These are phyloP conservation scores for Paraleonurus japonicus DNA, from an alignment of 257 asterid species.

Conservation along the genomic window DNA sequence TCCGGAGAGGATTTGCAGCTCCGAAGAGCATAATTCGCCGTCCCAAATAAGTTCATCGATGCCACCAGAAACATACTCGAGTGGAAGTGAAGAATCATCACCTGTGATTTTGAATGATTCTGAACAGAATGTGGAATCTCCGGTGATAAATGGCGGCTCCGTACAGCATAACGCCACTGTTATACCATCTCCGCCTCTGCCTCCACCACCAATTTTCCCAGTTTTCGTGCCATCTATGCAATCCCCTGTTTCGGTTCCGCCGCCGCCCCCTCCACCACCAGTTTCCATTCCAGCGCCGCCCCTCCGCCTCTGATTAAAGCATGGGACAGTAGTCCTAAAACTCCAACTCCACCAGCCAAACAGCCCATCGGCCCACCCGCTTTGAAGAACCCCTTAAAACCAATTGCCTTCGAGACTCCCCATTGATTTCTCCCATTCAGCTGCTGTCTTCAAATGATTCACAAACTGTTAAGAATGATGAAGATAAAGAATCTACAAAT, in stretches of 20 bases:
- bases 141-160: conserved; percentile 25
- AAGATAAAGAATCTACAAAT: conserved; percentile 21
- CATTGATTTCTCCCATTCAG: conserved; percentile 55
- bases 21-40: conserved; percentile 22
- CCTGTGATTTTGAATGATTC: conserved; percentile 33
- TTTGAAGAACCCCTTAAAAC: conserved; percentile 43
- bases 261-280: conserved; percentile 38
- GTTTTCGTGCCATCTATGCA: conserved; percentile 10
- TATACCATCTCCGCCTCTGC: conserved; percentile 40
- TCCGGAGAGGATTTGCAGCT: conserved; percentile 15
- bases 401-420: conserved; percentile 43
- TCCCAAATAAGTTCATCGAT: conserved; percentile 47
- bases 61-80: conserved; percentile 44
- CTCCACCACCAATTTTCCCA: conserved; percentile 12
- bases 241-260: conserved; percentile 21
- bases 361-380: conserved; percentile 44
- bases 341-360: conserved; percentile 53
- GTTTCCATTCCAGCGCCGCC: conserved; percentile 30
- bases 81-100: conserved; percentile 45
- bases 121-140: conserved; percentile 30
- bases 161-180: conserved; percentile 17
- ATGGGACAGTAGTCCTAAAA: conserved; percentile 57
- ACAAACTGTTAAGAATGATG: conserved; percentile 27
- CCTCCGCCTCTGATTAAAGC: conserved; percentile 47
- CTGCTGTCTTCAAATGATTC: conserved; percentile 44